phyloP scores from a whole-genome alignment of 2,329 filamentous ascomycete species.

The Ophiostoma piceae region DNA sequence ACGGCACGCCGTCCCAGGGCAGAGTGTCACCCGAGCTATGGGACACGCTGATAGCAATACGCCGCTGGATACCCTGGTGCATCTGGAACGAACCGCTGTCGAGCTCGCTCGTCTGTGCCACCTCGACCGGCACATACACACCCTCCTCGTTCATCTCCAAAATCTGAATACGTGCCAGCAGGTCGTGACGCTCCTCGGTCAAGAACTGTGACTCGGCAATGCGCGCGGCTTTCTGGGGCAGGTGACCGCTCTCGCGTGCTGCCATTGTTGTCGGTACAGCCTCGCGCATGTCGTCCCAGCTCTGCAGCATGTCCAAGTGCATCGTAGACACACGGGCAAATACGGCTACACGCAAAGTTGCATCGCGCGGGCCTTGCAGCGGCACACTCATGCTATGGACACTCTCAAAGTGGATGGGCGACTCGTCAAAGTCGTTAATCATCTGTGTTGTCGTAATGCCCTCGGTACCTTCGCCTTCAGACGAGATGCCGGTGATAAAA shows the following conservation, averaged over 20 bases:
- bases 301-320: conserved; percentile 94
- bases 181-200: conserved; percentile 86
- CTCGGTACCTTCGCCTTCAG: conserved; percentile 53
- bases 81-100: conserved; percentile 91
- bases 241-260: conserved; percentile 39
- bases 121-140: conserved; percentile 87
- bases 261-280: conserved; percentile 50
- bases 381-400: conserved; percentile 97
- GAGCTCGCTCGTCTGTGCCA: conserved; percentile 75
- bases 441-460: conserved; percentile 94
- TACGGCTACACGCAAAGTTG: conserved; percentile 77
- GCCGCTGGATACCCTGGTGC: conserved; percentile 87
- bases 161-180: conserved; percentile 82
- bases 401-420: conserved; percentile 88
- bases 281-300: conserved; percentile 98
- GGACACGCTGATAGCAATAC: conserved; percentile 80
- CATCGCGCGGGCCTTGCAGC: conserved; percentile 66
- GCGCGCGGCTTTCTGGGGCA: conserved; percentile 51
- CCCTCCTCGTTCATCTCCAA: conserved; percentile 88
- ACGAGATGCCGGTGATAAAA: conserved; percentile 87
- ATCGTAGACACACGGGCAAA: conserved; percentile 87
- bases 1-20: conserved; percentile 78
- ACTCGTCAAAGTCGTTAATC: conserved; percentile 89
- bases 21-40: conserved; percentile 85
- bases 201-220: conserved; percentile 91